These are phyloP conservation scores for Penicillium psychrosexuale DNA, from an alignment of 2,329 filamentous ascomycete species.

Conservation along the genomic window DNA sequence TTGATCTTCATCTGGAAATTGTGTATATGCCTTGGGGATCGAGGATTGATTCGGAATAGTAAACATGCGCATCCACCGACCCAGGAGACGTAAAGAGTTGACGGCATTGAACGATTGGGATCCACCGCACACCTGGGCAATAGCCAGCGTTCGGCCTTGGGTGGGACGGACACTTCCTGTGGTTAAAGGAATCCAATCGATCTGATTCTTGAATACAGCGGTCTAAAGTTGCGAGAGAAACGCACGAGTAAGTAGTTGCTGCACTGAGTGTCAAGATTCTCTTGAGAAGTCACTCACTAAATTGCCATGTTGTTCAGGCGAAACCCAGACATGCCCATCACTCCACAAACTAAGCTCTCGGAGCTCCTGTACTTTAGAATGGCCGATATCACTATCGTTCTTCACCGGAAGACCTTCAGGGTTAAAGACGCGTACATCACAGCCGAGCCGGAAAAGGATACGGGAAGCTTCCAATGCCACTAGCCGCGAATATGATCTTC, in stretches of 20 bases:
- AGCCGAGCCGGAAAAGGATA: slow-evolving; percentile 62
- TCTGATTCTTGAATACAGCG: slow-evolving; percentile 66
- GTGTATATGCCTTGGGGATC: slow-evolving; percentile 61
- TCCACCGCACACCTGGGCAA: slow-evolving; percentile 62
- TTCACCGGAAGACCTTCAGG: slow-evolving; percentile 60
- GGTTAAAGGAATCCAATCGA: slow-evolving; percentile 66
- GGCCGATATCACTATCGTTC: slow-evolving; percentile 57
- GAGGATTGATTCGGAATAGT: slow-evolving; percentile 64
- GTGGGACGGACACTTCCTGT: slow-evolving; percentile 63
- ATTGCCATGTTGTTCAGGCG: slow-evolving; percentile 65
- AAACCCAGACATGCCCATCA: slow-evolving; percentile 65
- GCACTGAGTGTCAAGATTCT: neutral
- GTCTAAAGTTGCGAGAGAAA: slow-evolving; percentile 43
- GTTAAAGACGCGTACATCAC: slow-evolving; percentile 63
- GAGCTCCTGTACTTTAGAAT: slow-evolving; percentile 62
- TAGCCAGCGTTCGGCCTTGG: slow-evolving; percentile 61
- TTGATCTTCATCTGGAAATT: slow-evolving; percentile 54
- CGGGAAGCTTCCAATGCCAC: slow-evolving; percentile 59
- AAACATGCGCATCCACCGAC: slow-evolving; percentile 70
- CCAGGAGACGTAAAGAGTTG: slow-evolving; percentile 61
- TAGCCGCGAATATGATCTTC: slow-evolving; percentile 58
- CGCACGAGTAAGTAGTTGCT: slow-evolving; percentile 4
- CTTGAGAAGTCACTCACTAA: slow-evolving; percentile 41
- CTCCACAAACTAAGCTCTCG: slow-evolving; percentile 61
- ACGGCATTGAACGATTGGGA: slow-evolving; percentile 67